Evolutionary conservation across 192 early-diverging fungal species (phyloP).

Genomic region (Blastocladiella britannica): DNA sequence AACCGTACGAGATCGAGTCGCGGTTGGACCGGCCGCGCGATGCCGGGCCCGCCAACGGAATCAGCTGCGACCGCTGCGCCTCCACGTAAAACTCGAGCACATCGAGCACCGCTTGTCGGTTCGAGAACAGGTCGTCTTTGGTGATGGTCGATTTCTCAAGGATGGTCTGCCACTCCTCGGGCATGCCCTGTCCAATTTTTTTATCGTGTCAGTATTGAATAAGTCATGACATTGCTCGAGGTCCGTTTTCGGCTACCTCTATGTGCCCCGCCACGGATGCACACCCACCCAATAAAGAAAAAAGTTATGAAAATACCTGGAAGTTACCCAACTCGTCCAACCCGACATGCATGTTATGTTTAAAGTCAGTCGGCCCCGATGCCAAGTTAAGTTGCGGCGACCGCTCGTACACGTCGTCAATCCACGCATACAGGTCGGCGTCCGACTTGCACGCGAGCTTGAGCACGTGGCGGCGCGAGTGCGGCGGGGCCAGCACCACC

Average conservation of each 20-base stretch:
- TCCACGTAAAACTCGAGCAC: slow-evolving; percentile 97
- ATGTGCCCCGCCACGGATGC: too few relatives aligned
- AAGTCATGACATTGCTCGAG: too few relatives aligned
- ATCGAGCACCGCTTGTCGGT: slow-evolving; percentile 94
- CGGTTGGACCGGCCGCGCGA: too few relatives aligned
- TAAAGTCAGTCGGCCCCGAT: slow-evolving; percentile 29
- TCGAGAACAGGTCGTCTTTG: slow-evolving; percentile 88
- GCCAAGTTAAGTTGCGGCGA: slow-evolving; percentile 80
- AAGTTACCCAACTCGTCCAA: slow-evolving; percentile 25
- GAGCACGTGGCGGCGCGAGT: slow-evolving; percentile 77
- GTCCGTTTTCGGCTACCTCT: too few relatives aligned
- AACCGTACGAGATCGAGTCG: too few relatives aligned
- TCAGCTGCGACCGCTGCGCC: too few relatives aligned
- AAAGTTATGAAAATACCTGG: too few relatives aligned
- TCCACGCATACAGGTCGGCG: too few relatives aligned
- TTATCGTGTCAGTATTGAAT: slow-evolving; percentile 17
- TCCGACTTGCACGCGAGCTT: slow-evolving; percentile 79
- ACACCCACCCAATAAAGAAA: too few relatives aligned
- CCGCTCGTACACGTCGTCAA: slow-evolving; percentile 95
- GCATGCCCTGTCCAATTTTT: slow-evolving; percentile 44
- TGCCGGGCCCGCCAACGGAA: too few relatives aligned
- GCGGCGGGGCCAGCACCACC: slow-evolving; percentile 71
- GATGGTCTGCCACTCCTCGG: slow-evolving; percentile 83
- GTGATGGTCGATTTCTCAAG: slow-evolving; percentile 86
- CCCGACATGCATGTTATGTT: slow-evolving; percentile 33